Evolutionary conservation across 1,284 basidiomycete species (phyloP), one percentile per base, ranked within the genome.

Genomic region (Fistulina hepatica): DNA sequence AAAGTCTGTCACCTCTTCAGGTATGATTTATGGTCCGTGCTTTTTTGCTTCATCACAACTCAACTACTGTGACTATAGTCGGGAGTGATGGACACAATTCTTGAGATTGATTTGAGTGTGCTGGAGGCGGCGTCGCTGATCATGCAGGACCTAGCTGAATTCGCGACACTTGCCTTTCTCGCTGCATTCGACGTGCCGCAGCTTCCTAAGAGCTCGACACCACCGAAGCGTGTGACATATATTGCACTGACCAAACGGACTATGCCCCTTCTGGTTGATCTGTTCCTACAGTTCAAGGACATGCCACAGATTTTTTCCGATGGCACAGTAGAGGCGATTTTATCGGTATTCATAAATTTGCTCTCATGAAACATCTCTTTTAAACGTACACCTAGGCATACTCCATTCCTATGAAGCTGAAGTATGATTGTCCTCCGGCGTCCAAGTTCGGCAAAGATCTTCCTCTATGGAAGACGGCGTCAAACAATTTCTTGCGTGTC

Each of bases 401-500:
- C 49, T 75, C 84, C 2, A 80, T 94, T 22, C 91, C 93, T 0
- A 79, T 97, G 55, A 91, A 91, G 55, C 64, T 97, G 44, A 94
- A 93, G 58, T 95, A 97, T 49, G 89, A 92, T 32, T 95, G 93
- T 54, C 92, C 93, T 0, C 63, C 81, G 0, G 71, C 92, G 1
- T 90, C 81, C 30, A 90, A 82, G 54, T 86, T 77, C 51, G 86
- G 85, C 2, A 77, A 83, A 37, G 90, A 90, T 52, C 60, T 57
- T n/a, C 88, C 90, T 0, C 59, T 95, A 6, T 95, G 91, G 92
- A 91, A 90, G 59, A 91, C 86, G 0, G 90, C 89, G 3, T 81
- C 83, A 8, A 73, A 65, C 4, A 74, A 68, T 49, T 83, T 86
- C 55, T 58, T 86, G 47, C 63, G 63, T 11, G 67, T 83, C 35